These are phyloP conservation scores for Corynespora cassiicola DNA, from an alignment of 2,329 filamentous ascomycete species.

Conservation along the genomic window DNA sequence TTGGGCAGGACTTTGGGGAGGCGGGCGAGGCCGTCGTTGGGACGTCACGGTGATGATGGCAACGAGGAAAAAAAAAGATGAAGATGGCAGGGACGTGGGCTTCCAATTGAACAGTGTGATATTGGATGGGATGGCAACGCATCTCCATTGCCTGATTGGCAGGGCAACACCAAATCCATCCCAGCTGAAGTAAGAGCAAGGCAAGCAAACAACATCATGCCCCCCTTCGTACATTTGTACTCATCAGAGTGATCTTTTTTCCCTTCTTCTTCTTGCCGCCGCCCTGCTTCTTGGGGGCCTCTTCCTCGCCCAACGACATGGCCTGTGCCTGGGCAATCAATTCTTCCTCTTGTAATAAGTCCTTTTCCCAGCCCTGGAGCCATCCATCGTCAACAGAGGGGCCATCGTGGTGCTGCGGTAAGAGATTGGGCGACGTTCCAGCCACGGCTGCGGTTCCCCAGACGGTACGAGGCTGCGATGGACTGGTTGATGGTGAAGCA, in stretches of 20 bases:
- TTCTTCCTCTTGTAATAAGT: conserved; percentile 68
- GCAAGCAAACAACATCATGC: conserved; percentile 47
- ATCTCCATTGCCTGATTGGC: too few species aligned
- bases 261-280: conserved; percentile 68
- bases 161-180: too few species aligned
- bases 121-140: too few species aligned
- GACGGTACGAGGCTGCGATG: conserved; percentile 77
- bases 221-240: conserved; percentile 66
- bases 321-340: conserved; percentile 58
- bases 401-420: conserved; percentile 45
- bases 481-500: conserved; percentile 81
- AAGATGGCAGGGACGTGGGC: too few species aligned
- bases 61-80: too few species aligned
- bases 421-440: conserved; percentile 63
- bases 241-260: conserved; percentile 74
- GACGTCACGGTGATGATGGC: too few species aligned
- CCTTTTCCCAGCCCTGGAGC: conserved; percentile 82
- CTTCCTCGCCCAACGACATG: conserved; percentile 39
- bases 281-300: conserved; percentile 36
- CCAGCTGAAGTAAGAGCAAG: too few species aligned
- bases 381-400: conserved; percentile 85
- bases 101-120: too few species aligned
- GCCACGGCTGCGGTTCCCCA: conserved; percentile 84
- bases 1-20: too few species aligned
- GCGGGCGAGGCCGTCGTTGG: too few species aligned